Evolutionary conservation across 2,329 filamentous ascomycete genomes (phyloP), one percentile per base, ranked within the genome.

Genomic region (Fusarium pilosicola): DNA sequence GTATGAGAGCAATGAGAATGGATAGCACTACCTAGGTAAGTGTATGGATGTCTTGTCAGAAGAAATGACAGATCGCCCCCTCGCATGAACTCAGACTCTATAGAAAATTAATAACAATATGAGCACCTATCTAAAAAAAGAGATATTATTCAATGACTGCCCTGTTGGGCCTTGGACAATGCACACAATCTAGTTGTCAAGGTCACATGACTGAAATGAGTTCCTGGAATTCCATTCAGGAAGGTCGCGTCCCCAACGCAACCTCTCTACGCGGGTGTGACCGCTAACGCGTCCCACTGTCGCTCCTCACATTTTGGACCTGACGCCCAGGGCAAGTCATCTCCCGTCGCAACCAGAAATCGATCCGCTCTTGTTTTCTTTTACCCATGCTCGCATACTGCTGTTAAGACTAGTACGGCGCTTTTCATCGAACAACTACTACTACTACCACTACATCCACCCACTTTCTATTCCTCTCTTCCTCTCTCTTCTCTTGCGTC

Each of bases 201-300:
- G 14, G 45, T 71, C 71, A 69, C 67, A 45, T 74, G 71, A 74
- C 24, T 39, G 17, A 26, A 24, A 38, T 62, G 42, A 60, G 41
- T 34, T 38, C 36, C 26, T 68, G n/a, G 38, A 26, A 28, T n/a
- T 26, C 14, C 34, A 48, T 60, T 38, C 26, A 38, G 34, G 41
- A 28, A 26, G 30, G 36, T 64, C 72, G 73, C 72, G 72, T 75
- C 39, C 20, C 30, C 45, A 62, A 66, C 55, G 68, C 68, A 73
- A 76, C 74, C 78, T 77, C 78, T 80, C 77, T 79, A 80, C 78
- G 78, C 78, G 78, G 73, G 65, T 65, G 63, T 68, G 73, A 61
- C 69, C 68, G 38, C 56, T 71, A 77, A 77, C 78, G 78, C 78
- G 78, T 80, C 76, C 49, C 62, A 62, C 62, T 73, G 30, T 59